Evolutionary conservation across 129 eudicot genomes (phyloP).

Genomic region (Flaveria ramosissima): DNA sequence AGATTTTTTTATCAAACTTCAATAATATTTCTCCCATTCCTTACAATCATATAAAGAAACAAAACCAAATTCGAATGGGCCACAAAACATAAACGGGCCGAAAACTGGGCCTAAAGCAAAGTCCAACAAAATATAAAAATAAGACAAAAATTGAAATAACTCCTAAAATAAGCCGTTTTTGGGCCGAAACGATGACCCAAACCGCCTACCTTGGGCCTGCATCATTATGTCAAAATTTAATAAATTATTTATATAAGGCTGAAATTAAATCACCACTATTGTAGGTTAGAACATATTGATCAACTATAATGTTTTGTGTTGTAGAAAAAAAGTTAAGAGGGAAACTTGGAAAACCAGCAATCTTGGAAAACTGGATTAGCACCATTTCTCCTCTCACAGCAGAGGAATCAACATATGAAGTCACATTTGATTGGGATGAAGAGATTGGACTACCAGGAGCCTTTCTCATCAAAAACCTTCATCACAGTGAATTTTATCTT

Average conservation of each 20-base stretch:
- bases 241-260: neutral
- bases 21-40: no score
- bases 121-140: no score
- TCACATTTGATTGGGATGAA: conserved; percentile 55
- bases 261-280: neutral
- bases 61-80: no score
- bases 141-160: no score
- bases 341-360: conserved; percentile 51
- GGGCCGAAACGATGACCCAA: no score
- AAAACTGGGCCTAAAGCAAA: no score
- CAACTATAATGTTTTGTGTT: neutral
- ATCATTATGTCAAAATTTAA: no score
- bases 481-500: conserved; percentile 60
- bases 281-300: neutral
- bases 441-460: conserved; percentile 68
- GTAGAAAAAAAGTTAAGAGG: conserved; percentile 37
- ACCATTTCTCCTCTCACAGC: conserved; percentile 38
- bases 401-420: conserved; percentile 42
- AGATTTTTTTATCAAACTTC: no score
- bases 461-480: conserved; percentile 47
- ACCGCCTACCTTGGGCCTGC: no score
- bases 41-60: no score
- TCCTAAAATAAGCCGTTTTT: no score
- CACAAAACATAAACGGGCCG: no score
- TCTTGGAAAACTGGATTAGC: conserved; percentile 54